Percentiles rank a stretch among this genome's conserved stretches.
phyloP scores from a whole-genome alignment of 176 grass and related monocot species.

The Triticum dicoccoides region DNA sequence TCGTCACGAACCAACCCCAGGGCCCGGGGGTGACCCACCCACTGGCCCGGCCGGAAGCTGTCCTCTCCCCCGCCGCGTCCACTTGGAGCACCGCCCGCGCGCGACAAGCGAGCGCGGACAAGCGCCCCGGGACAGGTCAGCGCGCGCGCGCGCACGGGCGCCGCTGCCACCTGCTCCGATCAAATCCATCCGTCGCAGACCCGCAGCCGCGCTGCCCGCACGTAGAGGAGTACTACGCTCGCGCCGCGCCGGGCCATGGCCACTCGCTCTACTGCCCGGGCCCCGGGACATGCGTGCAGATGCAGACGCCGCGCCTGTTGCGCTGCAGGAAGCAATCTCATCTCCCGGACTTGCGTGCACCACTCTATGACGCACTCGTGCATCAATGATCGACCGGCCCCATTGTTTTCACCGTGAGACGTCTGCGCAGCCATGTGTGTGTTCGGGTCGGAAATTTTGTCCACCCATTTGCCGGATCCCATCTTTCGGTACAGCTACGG shows the following conservation, averaged over 20 bases:
- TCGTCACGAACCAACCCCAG: background rate
- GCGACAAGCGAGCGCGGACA: slow-evolving; percentile 21
- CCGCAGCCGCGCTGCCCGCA: background rate
- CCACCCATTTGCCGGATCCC: background rate
- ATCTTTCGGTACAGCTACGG: background rate
- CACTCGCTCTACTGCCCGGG: background rate
- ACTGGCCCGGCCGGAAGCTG: background rate
- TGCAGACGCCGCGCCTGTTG: too few relatives aligned
- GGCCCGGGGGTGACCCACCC: background rate
- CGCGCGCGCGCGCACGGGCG: slow-evolving; percentile 11
- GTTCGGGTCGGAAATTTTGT: background rate
- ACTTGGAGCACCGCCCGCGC: slow-evolving; percentile 15
- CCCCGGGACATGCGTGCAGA: too few relatives aligned
- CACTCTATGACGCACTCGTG: background rate
- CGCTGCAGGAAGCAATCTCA: too few relatives aligned
- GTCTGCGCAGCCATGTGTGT: background rate
- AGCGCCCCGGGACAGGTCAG: background rate
- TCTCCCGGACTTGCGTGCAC: background rate
- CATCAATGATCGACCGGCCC: background rate
- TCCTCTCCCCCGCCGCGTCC: background rate
- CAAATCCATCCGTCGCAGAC: background rate
- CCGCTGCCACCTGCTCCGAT: background rate
- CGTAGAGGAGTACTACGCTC: background rate
- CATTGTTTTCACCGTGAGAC: background rate
- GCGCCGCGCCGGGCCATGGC: background rate